Conservation (phyloP, 2,329 filamentous ascomycete genomes). For the Trichoderma sp. region DNA sequence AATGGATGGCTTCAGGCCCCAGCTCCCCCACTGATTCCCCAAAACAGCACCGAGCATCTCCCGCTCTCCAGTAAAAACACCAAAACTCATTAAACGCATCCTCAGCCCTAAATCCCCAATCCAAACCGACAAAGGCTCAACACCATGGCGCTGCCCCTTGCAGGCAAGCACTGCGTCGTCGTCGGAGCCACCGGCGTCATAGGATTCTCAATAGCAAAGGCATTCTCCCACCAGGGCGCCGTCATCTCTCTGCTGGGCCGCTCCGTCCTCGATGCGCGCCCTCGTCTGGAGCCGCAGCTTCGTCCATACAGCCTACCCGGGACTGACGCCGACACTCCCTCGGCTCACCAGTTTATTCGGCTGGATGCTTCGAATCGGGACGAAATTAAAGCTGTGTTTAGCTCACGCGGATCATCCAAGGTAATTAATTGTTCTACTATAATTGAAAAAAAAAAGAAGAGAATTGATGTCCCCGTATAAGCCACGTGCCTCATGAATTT, state of each 20-base stretch:
- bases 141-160: slow-evolving; percentile 36
- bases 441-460: not conserved
- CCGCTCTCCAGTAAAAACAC: not conserved
- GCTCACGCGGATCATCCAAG: slow-evolving; percentile 17
- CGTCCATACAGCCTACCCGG: slow-evolving; percentile 25
- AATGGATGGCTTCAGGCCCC: not conserved
- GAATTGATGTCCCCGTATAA: not conserved
- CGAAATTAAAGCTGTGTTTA: slow-evolving; percentile 34
- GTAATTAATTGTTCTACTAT: slow-evolving; percentile 17
- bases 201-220: slow-evolving; percentile 62
- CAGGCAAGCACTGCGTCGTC: slow-evolving; percentile 55
- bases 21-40: not conserved
- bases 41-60: not conserved
- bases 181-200: slow-evolving; percentile 71
- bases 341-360: slow-evolving; percentile 34
- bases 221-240: slow-evolving; percentile 63
- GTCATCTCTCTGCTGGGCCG: slow-evolving; percentile 61
- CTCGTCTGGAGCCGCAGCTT: slow-evolving; percentile 37
- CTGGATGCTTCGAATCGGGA: slow-evolving; percentile 33
- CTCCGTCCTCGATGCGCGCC: slow-evolving; percentile 44
- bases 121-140: not conserved
- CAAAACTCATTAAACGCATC: not conserved
- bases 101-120: not conserved
- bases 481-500: not conserved
- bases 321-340: slow-evolving; percentile 21